These are phyloP conservation scores for Trichomonas tenax DNA, from an alignment of 208 protist genomes.

Conservation along the genomic window DNA sequence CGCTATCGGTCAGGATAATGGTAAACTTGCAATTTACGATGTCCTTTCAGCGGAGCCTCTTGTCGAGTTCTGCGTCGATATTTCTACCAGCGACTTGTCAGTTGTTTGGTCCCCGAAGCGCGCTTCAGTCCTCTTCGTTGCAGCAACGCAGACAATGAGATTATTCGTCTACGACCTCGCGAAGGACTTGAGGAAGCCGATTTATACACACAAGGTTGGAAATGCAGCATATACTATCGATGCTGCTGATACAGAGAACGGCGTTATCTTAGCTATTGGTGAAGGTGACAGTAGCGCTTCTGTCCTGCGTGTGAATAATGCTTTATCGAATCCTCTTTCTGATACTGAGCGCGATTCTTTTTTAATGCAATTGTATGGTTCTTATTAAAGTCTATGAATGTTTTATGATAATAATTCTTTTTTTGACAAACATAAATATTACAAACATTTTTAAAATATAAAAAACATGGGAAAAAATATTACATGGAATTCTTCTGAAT, in stretches of 20 bases:
- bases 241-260: neutral
- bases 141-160: neutral
- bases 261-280: neutral
- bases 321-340: neutral
- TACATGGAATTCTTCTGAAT: no score
- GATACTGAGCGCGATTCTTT: neutral
- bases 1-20: neutral
- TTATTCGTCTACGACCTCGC: neutral
- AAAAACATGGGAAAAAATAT: no score
- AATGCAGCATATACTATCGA: neutral
- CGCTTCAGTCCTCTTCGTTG: neutral
- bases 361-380: neutral
- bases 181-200: neutral
- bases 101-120: neutral
- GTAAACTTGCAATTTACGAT: neutral
- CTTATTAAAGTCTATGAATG: neutral
- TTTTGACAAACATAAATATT: no score
- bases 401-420: no score
- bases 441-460: no score
- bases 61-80: neutral
- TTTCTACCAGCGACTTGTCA: neutral
- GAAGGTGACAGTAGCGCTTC: neutral
- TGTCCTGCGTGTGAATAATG: neutral
- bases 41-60: neutral
- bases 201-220: neutral